These are phyloP conservation scores for Podaxis sp. DNA, from an alignment of 768 basidiomycete genomes.

Conservation along the genomic window DNA sequence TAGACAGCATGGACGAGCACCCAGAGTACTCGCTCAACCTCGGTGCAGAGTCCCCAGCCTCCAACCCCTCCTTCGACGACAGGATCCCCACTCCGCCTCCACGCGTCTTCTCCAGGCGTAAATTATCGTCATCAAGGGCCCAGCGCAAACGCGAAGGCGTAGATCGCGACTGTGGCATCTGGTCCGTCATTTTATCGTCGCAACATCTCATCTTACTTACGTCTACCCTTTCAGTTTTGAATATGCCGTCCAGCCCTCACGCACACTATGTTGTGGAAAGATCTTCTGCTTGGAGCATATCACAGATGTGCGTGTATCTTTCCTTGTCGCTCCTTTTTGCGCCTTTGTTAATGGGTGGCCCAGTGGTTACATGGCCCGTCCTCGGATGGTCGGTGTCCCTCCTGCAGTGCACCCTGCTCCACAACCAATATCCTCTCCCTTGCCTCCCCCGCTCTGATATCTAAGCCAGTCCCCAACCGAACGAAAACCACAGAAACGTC, in stretches of 20 bases:
- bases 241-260: constrained; percentile 27
- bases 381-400: constrained; percentile 30
- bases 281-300: constrained; percentile 32
- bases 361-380: constrained; percentile 33
- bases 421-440: constrained; percentile 26
- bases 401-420: constrained; percentile 30
- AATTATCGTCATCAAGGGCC: neutral
- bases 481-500: neutral
- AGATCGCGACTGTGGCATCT: constrained; percentile 11
- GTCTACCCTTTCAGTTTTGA: constrained; percentile 23
- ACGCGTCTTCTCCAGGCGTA: neutral
- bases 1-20: constrained; percentile 26
- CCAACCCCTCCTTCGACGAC: neutral
- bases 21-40: constrained; percentile 26
- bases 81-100: neutral
- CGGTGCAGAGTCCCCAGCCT: constrained; percentile 24
- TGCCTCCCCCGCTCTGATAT: constrained; percentile 19
- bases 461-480: neutral
- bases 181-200: neutral
- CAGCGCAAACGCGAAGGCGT: neutral
- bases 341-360: neutral
- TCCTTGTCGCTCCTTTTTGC: neutral
- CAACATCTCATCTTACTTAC: neutral
- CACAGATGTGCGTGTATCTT: constrained; percentile 24
- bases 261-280: constrained; percentile 31